These are phyloP conservation scores for Coniochaeta prunicola DNA, from an alignment of 2,329 filamentous ascomycete genomes.

Conservation along the genomic window DNA sequence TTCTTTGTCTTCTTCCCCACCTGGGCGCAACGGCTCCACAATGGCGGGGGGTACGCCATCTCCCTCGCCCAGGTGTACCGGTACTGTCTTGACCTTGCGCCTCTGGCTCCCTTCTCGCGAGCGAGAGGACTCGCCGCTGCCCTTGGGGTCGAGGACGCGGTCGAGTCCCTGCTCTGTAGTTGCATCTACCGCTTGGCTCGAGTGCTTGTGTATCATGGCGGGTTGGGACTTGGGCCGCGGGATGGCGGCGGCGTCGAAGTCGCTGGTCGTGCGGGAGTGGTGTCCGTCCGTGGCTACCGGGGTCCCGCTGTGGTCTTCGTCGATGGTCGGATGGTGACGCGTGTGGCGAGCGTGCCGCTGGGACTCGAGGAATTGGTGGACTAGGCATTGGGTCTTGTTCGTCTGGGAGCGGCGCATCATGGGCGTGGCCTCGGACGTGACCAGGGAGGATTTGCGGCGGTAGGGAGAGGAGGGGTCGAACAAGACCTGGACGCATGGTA, in stretches of 20 bases:
- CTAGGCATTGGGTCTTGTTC: constrained; percentile 51
- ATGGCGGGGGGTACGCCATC: not conserved
- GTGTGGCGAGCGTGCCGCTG: constrained; percentile 32
- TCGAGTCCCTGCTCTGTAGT: constrained; percentile 19
- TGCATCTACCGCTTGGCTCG: constrained; percentile 14
- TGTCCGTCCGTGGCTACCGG: constrained; percentile 15
- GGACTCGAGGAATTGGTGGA: constrained; percentile 57
- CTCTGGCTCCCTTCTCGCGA: constrained; percentile 4
- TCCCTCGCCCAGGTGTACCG: not conserved
- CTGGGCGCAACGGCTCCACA: too few species aligned
- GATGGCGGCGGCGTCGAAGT: constrained; percentile 6
- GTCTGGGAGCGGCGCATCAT: constrained; percentile 18
- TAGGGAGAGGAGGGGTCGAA: constrained; percentile 56
- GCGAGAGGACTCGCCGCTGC: constrained; percentile 14
- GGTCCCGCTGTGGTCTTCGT: constrained; percentile 6
- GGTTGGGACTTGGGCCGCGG: constrained; percentile 10
- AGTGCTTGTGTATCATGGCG: not conserved
- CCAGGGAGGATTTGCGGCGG: constrained; percentile 60
- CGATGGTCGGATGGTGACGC: constrained; percentile 8
- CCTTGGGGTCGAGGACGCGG: constrained; percentile 26
- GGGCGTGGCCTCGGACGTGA: constrained; percentile 25
- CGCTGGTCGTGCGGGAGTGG: constrained; percentile 2
- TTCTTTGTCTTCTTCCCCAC: not conserved
- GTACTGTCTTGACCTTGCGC: not conserved
- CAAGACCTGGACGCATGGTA: constrained; percentile 38